Percentiles rank a stretch among this genome's conserved stretches.
Conservation (phyloP, 441 rosid species). For the Populus tomentosa region DNA sequence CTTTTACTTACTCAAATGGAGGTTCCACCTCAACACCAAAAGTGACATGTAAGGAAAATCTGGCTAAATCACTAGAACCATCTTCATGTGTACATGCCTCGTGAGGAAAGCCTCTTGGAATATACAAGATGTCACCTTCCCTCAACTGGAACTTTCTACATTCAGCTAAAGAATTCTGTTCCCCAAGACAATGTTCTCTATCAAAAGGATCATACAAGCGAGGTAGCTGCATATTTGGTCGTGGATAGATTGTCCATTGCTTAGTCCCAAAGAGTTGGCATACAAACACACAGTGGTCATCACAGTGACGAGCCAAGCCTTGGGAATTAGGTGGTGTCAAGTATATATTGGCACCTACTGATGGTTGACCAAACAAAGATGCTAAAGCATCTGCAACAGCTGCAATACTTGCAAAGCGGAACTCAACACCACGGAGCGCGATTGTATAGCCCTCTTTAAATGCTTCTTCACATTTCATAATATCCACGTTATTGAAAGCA, state of each 20-base stretch:
- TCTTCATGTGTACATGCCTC: conserved; percentile 42
- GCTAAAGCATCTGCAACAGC: conserved; percentile 33
- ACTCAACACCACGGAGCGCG: conserved; percentile 37
- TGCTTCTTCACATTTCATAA: conserved; percentile 53
- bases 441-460: conserved; percentile 48
- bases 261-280: conserved; percentile 55
- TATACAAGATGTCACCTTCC: conserved; percentile 59
- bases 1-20: conserved; percentile 57
- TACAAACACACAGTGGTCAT: conserved; percentile 65
- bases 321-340: conserved; percentile 61
- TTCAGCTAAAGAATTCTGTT: conserved; percentile 21
- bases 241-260: conserved; percentile 44
- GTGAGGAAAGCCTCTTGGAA: conserved; percentile 60
- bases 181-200: conserved; percentile 18
- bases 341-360: conserved; percentile 43
- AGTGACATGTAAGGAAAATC: conserved; percentile 43
- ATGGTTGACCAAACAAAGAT: not conserved
- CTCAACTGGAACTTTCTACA: conserved; percentile 28
- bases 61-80: conserved; percentile 22
- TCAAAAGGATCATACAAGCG: conserved; percentile 44
- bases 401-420: conserved; percentile 44
- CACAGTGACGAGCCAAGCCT: conserved; percentile 56
- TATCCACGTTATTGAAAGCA: conserved; percentile 30
- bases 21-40: conserved; percentile 63
- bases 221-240: conserved; percentile 39